Percentiles rank a stretch among this genome's conserved stretches.
phyloP scores from a whole-genome alignment of 306 rosid genomes.

The Neltuma alba region DNA sequence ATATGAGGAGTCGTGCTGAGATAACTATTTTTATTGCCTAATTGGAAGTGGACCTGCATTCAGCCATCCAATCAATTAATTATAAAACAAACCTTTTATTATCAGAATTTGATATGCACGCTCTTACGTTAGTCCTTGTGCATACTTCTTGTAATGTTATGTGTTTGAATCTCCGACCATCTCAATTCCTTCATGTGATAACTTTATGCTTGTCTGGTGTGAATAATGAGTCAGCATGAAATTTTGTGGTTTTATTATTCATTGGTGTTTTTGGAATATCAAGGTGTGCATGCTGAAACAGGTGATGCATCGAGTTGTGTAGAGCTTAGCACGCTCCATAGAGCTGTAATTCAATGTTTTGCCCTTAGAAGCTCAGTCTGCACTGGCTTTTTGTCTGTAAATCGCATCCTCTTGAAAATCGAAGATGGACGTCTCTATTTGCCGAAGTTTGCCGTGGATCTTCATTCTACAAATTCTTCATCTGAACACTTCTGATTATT shows the following conservation, averaged over 20 bases:
- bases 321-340: neutral
- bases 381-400: neutral
- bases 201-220: neutral
- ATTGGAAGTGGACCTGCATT: neutral
- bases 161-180: neutral
- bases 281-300: neutral
- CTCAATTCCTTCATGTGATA: neutral
- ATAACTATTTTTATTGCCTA: neutral
- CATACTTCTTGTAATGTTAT: neutral
- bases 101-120: neutral
- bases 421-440: neutral
- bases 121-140: neutral
- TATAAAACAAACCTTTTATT: neutral
- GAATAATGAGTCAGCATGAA: neutral
- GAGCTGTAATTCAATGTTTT: neutral
- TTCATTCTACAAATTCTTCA: neutral
- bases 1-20: neutral
- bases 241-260: neutral
- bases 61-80: neutral
- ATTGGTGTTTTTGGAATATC: neutral
- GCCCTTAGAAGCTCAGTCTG: neutral
- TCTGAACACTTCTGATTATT: neutral
- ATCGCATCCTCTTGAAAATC: neutral
- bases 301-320: neutral
- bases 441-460: no score